phyloP scores from a whole-genome alignment of 163 green algal genomes.

The Chloromonas sp. region DNA sequence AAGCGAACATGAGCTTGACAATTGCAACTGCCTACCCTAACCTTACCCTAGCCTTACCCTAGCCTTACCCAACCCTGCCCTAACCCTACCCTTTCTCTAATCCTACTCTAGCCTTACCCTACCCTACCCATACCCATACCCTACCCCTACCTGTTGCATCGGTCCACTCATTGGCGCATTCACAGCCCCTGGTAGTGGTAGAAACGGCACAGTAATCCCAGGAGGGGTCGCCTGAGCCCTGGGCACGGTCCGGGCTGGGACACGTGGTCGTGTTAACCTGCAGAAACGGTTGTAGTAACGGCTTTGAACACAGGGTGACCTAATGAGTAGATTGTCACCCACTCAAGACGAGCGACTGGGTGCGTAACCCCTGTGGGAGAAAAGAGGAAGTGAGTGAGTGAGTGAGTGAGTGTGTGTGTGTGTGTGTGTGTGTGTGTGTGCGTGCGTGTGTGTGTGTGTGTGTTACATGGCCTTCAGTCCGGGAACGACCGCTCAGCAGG shows the following conservation, averaged over 20 bases:
- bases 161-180: not conserved
- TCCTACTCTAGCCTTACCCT: not conserved
- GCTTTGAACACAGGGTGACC: no score
- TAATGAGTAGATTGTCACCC: no score
- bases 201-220: not conserved
- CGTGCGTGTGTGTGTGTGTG: no score
- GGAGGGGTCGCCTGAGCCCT: not conserved
- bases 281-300: not conserved
- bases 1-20: not conserved
- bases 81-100: not conserved
- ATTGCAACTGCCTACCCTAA: not conserved
- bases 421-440: no score
- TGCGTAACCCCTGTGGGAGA: no score
- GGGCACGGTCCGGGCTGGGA: not conserved
- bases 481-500: not conserved
- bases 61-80: not conserved
- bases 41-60: not conserved
- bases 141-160: not conserved
- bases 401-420: no score
- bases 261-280: not conserved
- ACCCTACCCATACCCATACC: not conserved
- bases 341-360: no score
- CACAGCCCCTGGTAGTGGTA: not conserved
- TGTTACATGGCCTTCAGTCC: no score
- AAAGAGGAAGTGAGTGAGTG: no score